Evolutionary conservation across 2,329 filamentous ascomycete genomes (phyloP).

Genomic region (Hypoxylon sp.): DNA sequence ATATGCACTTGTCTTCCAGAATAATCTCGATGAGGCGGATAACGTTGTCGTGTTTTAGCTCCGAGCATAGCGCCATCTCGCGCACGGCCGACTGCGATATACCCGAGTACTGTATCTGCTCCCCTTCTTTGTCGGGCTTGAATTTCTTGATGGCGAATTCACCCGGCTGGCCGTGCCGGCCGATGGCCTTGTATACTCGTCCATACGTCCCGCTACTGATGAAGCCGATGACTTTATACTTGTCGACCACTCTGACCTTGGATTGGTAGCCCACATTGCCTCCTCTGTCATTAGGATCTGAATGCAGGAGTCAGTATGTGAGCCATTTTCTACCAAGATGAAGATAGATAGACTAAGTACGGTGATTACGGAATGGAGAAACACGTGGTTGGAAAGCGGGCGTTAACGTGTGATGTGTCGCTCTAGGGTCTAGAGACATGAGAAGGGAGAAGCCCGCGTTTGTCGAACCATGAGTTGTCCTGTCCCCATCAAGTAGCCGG

Average conservation of each 20-base stretch:
- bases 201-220: constrained; percentile 99
- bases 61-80: constrained; percentile 96
- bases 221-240: constrained; percentile 97
- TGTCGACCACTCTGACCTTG: constrained; percentile 90
- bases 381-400: constrained; percentile 21
- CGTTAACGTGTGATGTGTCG: constrained; percentile 28
- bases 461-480: constrained; percentile 12
- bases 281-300: constrained; percentile 67
- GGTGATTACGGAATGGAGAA: constrained; percentile 30
- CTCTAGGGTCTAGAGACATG: constrained; percentile 34
- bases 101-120: constrained; percentile 93
- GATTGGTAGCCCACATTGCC: constrained; percentile 66
- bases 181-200: constrained; percentile 93
- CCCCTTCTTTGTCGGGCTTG: constrained; percentile 98
- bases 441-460: constrained; percentile 12
- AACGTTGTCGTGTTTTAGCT: constrained; percentile 88
- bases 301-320: constrained; percentile 15
- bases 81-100: constrained; percentile 97
- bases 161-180: constrained; percentile 77
- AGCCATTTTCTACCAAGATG: not conserved
- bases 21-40: constrained; percentile 95
- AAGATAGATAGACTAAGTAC: constrained; percentile 21
- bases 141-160: constrained; percentile 99
- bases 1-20: constrained; percentile 98
- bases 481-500: constrained; percentile 14